Evolutionary conservation across 805 yeast genomes (phyloP), one percentile per base, ranked within the genome.

Genomic region (Saccharomycopsis microspora): DNA sequence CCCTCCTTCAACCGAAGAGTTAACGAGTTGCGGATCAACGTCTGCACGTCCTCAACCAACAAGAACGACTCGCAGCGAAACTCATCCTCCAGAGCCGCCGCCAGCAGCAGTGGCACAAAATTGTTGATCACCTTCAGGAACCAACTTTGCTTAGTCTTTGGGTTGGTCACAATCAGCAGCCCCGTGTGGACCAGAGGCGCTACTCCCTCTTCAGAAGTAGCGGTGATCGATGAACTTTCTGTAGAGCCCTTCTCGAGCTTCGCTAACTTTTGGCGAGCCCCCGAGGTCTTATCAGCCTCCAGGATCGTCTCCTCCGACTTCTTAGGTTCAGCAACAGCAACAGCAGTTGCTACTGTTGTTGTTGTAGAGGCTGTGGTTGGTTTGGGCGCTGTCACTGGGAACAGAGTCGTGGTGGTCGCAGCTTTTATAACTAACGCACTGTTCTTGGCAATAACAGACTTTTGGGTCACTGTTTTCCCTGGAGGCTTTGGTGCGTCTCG

Each of bases 1-100:
- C 80, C 80, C 57, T 75, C 79, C 46, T 71, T 65, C 47, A 65
- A 60, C 55, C 73, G 72, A 56, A 74, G 58, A 52, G 66, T 67
- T 46, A 75, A 58, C 5, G 73, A 72, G 45, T 64, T 64, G 47
- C 63, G 65, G 37, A 59, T 56, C 30, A 60, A 56, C 41, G 52
- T 57, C 45, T 55, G 59, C 33, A 61, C 49, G 5, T 50, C 51
- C 11, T 50, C 52, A 11, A 47, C 48, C 10, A 41, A 32, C 11
- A 52, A 44, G 39, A 47, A 50, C 10, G 54, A 41, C 28, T 53
- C 52, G 38, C 36, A 48, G 50, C 53, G 30, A 53, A 44, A 55
- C 38, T 49, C 51, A 32, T 54, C 46, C 41, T 52, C 54, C 38
- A 47, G 49, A 29, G 41, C 9, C 11, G 41, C 9, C 8, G 43